Percentiles rank a stretch among this genome's conserved stretches.
These are phyloP conservation scores for Phytophthora agathidicida DNA, from an alignment of 352 stramenopile genomes.

Conservation along the genomic window DNA sequence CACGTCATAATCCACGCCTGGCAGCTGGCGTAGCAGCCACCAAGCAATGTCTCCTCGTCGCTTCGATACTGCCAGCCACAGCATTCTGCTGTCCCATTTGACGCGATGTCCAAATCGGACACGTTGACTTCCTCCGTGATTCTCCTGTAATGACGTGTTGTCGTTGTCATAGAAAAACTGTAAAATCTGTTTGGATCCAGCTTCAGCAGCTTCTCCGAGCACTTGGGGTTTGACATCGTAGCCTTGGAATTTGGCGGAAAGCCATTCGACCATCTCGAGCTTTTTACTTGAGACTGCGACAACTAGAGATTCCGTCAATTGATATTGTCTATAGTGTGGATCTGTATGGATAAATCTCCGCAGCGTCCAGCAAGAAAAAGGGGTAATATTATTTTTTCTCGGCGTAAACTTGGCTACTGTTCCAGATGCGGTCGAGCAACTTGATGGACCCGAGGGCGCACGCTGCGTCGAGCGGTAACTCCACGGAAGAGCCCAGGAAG, in stretches of 20 bases:
- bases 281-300: neutral
- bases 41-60: neutral
- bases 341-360: neutral
- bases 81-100: neutral
- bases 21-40: neutral
- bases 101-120: neutral
- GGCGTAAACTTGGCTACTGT: neutral
- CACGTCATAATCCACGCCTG: neutral
- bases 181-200: neutral
- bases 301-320: neutral
- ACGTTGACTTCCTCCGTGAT: neutral
- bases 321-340: neutral
- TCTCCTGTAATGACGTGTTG: neutral
- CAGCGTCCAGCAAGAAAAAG: neutral
- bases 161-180: neutral
- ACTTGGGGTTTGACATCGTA: neutral
- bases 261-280: neutral
- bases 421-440: constrained; percentile 1
- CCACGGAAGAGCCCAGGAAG: constrained; percentile 15
- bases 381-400: neutral
- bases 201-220: neutral
- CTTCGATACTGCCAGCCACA: neutral
- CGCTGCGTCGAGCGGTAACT: neutral
- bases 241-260: too few relatives aligned
- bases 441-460: neutral